Conservation (phyloP, 2,329 filamentous ascomycete genomes). For the Colletotrichum chrysophilum region DNA sequence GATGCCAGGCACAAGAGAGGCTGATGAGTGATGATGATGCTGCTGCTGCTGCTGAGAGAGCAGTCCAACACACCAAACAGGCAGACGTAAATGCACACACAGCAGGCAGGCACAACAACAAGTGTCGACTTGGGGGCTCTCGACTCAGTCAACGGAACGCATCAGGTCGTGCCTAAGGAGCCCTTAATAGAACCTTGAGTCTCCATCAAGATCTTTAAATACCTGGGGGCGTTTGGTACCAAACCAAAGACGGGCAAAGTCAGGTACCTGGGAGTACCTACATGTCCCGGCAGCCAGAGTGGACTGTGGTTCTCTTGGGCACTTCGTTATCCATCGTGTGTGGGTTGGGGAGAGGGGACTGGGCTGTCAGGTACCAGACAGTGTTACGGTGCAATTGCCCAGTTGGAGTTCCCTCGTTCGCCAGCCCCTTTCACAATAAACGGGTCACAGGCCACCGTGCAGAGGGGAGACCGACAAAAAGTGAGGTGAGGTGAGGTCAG, state of each 20-base stretch:
- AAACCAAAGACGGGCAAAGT: background rate
- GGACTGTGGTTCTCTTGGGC: background rate
- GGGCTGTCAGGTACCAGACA: background rate
- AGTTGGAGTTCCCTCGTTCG: background rate
- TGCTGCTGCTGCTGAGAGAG: background rate
- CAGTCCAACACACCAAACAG: background rate
- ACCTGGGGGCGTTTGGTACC: background rate
- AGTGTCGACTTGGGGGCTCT: background rate
- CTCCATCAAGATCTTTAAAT: constrained; percentile 15
- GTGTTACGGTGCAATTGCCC: background rate
- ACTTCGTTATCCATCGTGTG: background rate
- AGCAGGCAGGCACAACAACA: background rate
- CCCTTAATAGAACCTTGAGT: constrained; percentile 12
- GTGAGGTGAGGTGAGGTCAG: background rate
- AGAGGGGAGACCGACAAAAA: background rate
- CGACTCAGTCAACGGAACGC: constrained; percentile 5
- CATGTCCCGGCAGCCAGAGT: background rate
- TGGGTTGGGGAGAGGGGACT: background rate
- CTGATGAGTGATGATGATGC: background rate
- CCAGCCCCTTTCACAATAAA: constrained; percentile 8
- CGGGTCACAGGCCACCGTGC: constrained; percentile 8
- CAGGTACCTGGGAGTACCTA: background rate
- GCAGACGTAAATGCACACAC: background rate
- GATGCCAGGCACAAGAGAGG: background rate
- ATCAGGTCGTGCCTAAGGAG: background rate